phyloP scores from a whole-genome alignment of 306 rosid genomes.

The Fragaria ananassa region DNA sequence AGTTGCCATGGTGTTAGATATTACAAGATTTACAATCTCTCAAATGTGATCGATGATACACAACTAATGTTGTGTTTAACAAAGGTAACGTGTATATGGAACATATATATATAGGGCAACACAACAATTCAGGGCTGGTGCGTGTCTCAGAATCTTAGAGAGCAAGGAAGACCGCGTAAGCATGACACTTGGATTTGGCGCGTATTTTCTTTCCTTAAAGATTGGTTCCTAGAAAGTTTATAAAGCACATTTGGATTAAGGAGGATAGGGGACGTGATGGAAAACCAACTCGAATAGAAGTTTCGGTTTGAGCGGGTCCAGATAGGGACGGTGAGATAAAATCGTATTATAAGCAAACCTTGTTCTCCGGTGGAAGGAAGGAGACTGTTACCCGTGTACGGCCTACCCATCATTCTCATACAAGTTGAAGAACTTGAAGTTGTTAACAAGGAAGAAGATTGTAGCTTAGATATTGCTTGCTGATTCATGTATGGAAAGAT shows the following conservation, averaged over 20 bases:
- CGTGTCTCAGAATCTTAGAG: neutral
- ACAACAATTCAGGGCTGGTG: neutral
- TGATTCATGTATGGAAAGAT: neutral
- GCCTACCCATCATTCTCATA: neutral
- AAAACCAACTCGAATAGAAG: neutral
- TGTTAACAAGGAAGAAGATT: neutral
- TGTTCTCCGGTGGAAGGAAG: neutral
- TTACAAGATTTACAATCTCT: neutral
- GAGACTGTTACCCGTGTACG: neutral
- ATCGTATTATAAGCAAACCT: neutral
- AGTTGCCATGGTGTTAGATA: slow-evolving; percentile 15
- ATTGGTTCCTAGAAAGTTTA: neutral
- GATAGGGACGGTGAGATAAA: neutral
- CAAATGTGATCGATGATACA: neutral
- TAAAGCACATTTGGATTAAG: neutral
- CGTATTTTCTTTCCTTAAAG: neutral
- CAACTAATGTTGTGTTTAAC: neutral
- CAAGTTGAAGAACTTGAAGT: too few relatives aligned
- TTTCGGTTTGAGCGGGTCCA: neutral
- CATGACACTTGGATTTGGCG: slow-evolving; percentile 8
- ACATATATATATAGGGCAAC: neutral
- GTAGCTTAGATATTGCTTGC: neutral
- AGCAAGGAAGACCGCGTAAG: neutral
- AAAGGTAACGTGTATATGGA: neutral
- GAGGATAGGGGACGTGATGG: neutral